phyloP scores from a whole-genome alignment of 1,139 yeast genomes.

The Saccharomyces hybrid region DNA sequence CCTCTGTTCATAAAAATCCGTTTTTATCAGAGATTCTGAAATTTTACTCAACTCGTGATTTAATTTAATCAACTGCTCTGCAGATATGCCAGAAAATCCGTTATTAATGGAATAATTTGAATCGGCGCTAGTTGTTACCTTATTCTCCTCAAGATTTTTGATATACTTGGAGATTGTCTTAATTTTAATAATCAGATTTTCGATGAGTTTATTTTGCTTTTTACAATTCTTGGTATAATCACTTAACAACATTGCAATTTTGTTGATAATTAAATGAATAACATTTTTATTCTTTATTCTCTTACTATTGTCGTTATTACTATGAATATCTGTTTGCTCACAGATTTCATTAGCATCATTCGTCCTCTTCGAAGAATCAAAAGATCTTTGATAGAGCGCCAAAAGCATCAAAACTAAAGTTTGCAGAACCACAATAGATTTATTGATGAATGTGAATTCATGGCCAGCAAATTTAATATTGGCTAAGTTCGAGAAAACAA shows the following conservation, averaged over 20 bases:
- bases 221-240: slow-evolving; percentile 29
- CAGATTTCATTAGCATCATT: not conserved
- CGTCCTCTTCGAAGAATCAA: slow-evolving; percentile 2
- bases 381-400: slow-evolving; percentile 20
- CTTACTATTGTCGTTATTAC: not conserved
- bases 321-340: not conserved
- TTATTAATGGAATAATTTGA: slow-evolving; percentile 6
- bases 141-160: not conserved
- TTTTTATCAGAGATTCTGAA: slow-evolving; percentile 28
- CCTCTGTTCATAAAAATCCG: slow-evolving; percentile 25
- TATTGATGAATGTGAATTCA: slow-evolving; percentile 24
- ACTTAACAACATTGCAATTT: slow-evolving; percentile 23
- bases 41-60: slow-evolving; percentile 19
- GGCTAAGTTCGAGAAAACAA: slow-evolving; percentile 28
- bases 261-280: slow-evolving; percentile 14
- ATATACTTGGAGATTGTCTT: slow-evolving; percentile 16
- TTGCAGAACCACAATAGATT: slow-evolving; percentile 19
- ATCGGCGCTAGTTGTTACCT: not conserved
- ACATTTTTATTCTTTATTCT: not conserved
- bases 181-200: slow-evolving; percentile 15
- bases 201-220: slow-evolving; percentile 15
- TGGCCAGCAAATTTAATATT: slow-evolving; percentile 27
- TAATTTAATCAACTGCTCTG: slow-evolving; percentile 11
- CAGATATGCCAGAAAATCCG: slow-evolving; percentile 15
- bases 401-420: slow-evolving; percentile 21